A percentile compares a stretch with the other conserved stretches of the same genome.
Conservation (phyloP, 163 green algal species). For the Scenedesmus sp. region DNA sequence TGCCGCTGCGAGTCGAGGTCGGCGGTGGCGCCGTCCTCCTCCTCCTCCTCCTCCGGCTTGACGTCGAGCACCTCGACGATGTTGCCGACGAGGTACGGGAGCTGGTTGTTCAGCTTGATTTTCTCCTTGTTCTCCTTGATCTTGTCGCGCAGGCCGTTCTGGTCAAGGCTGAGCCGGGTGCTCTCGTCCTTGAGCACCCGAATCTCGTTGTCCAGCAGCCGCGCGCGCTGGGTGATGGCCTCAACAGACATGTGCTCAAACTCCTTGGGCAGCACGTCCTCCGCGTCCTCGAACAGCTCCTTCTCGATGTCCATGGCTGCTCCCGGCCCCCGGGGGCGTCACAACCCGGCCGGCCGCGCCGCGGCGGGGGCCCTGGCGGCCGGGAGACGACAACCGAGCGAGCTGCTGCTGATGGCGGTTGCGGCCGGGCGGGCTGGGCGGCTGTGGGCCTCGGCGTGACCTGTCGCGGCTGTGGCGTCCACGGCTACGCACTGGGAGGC, state of each 20-base stretch:
- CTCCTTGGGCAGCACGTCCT: slow-evolving; percentile 87
- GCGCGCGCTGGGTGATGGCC: slow-evolving; percentile 83
- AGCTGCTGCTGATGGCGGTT: too few relatives aligned
- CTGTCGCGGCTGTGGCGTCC: too few relatives aligned
- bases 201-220: slow-evolving; percentile 98
- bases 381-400: too few relatives aligned
- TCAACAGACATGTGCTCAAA: slow-evolving; percentile 90
- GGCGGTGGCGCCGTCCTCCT: slow-evolving; percentile 88
- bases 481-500: too few relatives aligned
- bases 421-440: too few relatives aligned
- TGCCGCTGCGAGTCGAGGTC: slow-evolving; percentile 91
- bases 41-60: slow-evolving; percentile 93
- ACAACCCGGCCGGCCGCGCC: too few relatives aligned
- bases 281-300: slow-evolving; percentile 70
- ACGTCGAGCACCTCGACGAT: slow-evolving; percentile 98
- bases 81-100: slow-evolving; percentile 98
- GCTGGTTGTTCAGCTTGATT: slow-evolving; percentile 99
- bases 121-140: slow-evolving; percentile 97
- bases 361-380: too few relatives aligned
- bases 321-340: too few relatives aligned
- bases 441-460: too few relatives aligned
- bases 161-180: slow-evolving; percentile 88
- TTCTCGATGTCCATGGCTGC: slow-evolving; percentile 59
- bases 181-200: slow-evolving; percentile 96
- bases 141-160: slow-evolving; percentile 49